Base-by-base conservation (phyloP, 768 basidiomycete genomes). In the Tylopilus plumbeoviolaceoides region DNA sequence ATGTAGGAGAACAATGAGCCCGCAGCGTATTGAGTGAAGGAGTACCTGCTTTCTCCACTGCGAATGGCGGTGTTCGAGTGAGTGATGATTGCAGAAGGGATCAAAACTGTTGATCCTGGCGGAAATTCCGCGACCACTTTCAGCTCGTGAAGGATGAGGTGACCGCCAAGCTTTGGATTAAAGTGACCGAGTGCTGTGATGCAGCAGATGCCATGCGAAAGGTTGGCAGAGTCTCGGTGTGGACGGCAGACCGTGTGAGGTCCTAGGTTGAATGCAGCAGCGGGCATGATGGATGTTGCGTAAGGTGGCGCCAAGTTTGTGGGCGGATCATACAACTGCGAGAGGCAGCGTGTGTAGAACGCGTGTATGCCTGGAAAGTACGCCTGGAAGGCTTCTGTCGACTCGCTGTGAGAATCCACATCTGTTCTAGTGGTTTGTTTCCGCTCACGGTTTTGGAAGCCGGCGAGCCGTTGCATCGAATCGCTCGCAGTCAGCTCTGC, bases 1-100 rank as follows among this genome's bases (percentile, higher is more conserved):
- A 59, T 4, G 28, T 54, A 59, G 1, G 11, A 40, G 2, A 59
- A 59, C 0, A 59, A n/a, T 0, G 43, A 17, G 0, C 58, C 58
- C 0, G 50, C 8, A 0, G 44, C 40, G 7, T 59, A 59, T 5
- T 59, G 53, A 0, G 50, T 59, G n/a, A 59, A 52, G 0, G 40
- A 59, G 6, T 51, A 59, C 21, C 58, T 21, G 0, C 1, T 44
- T 9, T 51, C 47, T 0, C 41, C 41, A 5, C 20, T 14, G 0
- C 0, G 5, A 7, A 59, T n/a, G 0, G 9, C 43, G 0, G 36
- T 14, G 3, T 59, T 59, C 2, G 4, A 47, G 1, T 59, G 57
- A 0, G 53, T 59, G 1, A 59, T 0, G 3, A 55, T 5, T 0
- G 50, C 47, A 0, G 53, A 59, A 0, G 53, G 50, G 1, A 59